Conservation (phyloP, 129 eudicot genomes). For the Flaveria bidentis region DNA sequence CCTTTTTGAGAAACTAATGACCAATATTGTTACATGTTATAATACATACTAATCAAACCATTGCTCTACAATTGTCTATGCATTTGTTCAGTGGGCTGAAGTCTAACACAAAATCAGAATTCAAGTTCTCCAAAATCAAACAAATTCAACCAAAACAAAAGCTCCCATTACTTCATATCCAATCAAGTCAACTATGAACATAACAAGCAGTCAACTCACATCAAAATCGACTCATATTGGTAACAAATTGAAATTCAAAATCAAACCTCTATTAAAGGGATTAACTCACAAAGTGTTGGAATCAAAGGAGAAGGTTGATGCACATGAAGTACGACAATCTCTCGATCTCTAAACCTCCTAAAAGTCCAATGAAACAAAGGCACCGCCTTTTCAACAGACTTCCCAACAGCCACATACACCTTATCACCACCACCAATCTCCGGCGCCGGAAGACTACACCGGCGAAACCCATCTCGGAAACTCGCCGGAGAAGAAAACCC, state of each 20-base stretch:
- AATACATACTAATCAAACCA: not conserved
- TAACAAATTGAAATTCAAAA: not conserved
- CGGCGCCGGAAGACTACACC: slow-evolving; percentile 24
- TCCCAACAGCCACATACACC: slow-evolving; percentile 82
- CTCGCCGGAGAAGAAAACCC: slow-evolving; percentile 47
- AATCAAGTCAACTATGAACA: slow-evolving; percentile 7
- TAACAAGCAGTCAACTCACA: not conserved
- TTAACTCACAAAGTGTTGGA: slow-evolving; percentile 71
- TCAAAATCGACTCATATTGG: not conserved
- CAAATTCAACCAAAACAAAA: slow-evolving; percentile 4
- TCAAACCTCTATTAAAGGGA: not conserved
- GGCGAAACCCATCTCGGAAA: slow-evolving; percentile 43
- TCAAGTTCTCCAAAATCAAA: slow-evolving; percentile 4
- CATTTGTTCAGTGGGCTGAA: not conserved
- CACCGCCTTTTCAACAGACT: slow-evolving; percentile 51
- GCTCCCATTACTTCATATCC: slow-evolving; percentile 8
- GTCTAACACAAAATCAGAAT: not conserved
- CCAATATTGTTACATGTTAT: not conserved
- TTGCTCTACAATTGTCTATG: slow-evolving; percentile 2
- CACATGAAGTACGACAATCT: slow-evolving; percentile 71
- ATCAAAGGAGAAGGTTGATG: slow-evolving; percentile 81
- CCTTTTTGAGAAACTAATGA: not conserved
- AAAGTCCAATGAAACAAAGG: slow-evolving; percentile 68
- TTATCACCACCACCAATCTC: slow-evolving; percentile 33
- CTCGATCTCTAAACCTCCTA: slow-evolving; percentile 43